Conservation (phyloP, 768 basidiomycete species). For the Coprinopsis strossmayeri region DNA sequence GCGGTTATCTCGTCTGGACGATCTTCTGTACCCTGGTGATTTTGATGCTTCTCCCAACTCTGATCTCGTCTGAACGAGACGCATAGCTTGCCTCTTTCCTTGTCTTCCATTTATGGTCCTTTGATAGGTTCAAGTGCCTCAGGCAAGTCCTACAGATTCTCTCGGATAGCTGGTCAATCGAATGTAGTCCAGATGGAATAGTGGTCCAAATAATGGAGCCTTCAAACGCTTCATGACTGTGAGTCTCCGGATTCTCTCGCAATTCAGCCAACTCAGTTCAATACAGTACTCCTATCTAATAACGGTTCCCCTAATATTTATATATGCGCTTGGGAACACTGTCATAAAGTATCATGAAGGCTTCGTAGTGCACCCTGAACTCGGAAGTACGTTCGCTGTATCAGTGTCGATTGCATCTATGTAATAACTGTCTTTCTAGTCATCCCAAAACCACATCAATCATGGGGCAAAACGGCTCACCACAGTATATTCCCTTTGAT, state of each 20-base stretch:
- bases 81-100: slow-evolving; percentile 55
- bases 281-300: slow-evolving; percentile 65
- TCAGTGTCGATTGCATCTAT: too few relatives aligned
- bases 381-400: slow-evolving; percentile 39
- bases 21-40: slow-evolving; percentile 46
- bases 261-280: slow-evolving; percentile 7
- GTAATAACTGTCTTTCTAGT: slow-evolving; percentile 43
- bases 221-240: slow-evolving; percentile 88
- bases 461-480: slow-evolving; percentile 45
- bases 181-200: slow-evolving; percentile 54
- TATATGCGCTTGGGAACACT: slow-evolving; percentile 57
- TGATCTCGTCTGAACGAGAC: neutral
- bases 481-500: slow-evolving; percentile 58
- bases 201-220: slow-evolving; percentile 57
- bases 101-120: slow-evolving; percentile 72
- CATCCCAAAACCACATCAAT: slow-evolving; percentile 52
- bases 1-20: slow-evolving; percentile 59
- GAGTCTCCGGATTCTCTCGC: too few relatives aligned
- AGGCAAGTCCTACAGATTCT: slow-evolving; percentile 31
- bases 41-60: neutral
- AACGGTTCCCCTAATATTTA: slow-evolving; percentile 51
- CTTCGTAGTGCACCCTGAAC: slow-evolving; percentile 35
- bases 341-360: slow-evolving; percentile 73
- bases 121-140: slow-evolving; percentile 71
- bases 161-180: neutral